Conservation (phyloP, 331 rosid species). For the Erythrophleum ivorense region DNA sequence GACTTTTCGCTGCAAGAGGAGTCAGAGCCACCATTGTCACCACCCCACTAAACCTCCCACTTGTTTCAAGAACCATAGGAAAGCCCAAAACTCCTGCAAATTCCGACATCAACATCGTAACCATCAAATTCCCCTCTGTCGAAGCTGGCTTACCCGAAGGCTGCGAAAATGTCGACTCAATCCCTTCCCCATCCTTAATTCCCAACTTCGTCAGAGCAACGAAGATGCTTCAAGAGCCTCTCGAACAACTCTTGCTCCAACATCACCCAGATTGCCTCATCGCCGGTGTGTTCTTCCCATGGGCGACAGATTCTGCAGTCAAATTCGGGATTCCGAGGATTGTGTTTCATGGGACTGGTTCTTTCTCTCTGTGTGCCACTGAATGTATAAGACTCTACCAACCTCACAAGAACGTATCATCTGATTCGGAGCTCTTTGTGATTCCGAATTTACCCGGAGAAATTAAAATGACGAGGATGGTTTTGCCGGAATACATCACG, state of each 20-base stretch:
- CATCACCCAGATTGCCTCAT: constrained; percentile 43
- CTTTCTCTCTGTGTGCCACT: constrained; percentile 39
- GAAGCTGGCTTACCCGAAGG: constrained; percentile 54
- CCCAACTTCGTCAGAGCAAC: constrained; percentile 21
- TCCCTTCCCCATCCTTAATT: constrained; percentile 2
- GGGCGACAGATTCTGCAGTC: constrained; percentile 45
- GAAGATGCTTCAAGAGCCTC: constrained; percentile 7
- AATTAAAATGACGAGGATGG: constrained; percentile 30
- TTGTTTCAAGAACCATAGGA: constrained; percentile 47
- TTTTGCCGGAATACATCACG: constrained; percentile 22
- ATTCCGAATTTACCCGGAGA: constrained; percentile 45
- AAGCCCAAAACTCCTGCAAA: constrained; percentile 18
- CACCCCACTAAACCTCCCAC: constrained; percentile 44
- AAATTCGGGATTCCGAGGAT: constrained; percentile 24
- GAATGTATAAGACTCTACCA: neutral
- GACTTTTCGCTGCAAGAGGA: constrained; percentile 55
- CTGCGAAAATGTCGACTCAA: constrained; percentile 29
- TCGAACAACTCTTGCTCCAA: constrained; percentile 25
- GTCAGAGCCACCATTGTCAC: constrained; percentile 53
- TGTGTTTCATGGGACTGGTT: constrained; percentile 46
- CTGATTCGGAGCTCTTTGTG: constrained; percentile 47
- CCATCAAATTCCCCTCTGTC: constrained; percentile 35
- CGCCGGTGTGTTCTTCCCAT: constrained; percentile 43
- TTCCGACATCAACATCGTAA: neutral
- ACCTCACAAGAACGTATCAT: constrained; percentile 40